Conservation (phyloP, 192 early-diverging fungal genomes). For the Coemansia sp. region DNA sequence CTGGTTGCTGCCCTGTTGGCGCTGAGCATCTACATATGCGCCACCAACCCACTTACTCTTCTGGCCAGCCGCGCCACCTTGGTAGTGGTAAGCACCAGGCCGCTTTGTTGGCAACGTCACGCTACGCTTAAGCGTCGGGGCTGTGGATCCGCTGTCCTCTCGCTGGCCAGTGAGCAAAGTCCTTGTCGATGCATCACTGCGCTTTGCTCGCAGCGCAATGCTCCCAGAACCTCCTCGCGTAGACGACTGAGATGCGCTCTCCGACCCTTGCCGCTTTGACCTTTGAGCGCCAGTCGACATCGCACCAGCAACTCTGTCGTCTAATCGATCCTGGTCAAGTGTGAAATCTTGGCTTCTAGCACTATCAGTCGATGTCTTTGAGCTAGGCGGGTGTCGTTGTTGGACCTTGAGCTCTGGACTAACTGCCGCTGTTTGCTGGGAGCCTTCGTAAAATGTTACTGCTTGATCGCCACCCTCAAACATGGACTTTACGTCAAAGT, state of each 20-base stretch:
- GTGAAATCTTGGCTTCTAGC: slow-evolving; percentile 10
- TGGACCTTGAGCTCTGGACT: not conserved
- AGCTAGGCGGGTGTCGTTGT: not conserved
- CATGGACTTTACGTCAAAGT: slow-evolving; percentile 52
- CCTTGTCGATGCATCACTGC: slow-evolving; percentile 35
- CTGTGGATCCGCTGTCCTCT: slow-evolving; percentile 24
- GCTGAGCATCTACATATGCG: slow-evolving; percentile 20
- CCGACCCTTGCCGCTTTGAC: not conserved
- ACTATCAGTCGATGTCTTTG: slow-evolving; percentile 21
- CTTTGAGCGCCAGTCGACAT: not conserved
- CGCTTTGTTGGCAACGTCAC: slow-evolving; percentile 50
- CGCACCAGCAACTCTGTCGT: not conserved
- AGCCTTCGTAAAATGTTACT: not conserved
- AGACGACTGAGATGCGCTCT: not conserved
- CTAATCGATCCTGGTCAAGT: not conserved
- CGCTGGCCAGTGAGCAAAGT: slow-evolving; percentile 31
- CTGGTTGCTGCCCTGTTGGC: slow-evolving; percentile 16
- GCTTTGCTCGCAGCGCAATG: slow-evolving; percentile 35
- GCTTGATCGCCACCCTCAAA: slow-evolving; percentile 26
- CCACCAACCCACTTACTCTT: slow-evolving; percentile 46
- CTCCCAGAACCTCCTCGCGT: slow-evolving; percentile 7
- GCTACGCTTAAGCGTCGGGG: slow-evolving; percentile 42
- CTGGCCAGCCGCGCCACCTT: slow-evolving; percentile 15
- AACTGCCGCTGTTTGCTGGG: not conserved
- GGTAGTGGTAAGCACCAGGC: slow-evolving; percentile 10